Percentiles rank a stretch among this genome's conserved stretches.
phyloP scores from a whole-genome alignment of 495 filamentous ascomycete genomes.

The Zalerion maritima region DNA sequence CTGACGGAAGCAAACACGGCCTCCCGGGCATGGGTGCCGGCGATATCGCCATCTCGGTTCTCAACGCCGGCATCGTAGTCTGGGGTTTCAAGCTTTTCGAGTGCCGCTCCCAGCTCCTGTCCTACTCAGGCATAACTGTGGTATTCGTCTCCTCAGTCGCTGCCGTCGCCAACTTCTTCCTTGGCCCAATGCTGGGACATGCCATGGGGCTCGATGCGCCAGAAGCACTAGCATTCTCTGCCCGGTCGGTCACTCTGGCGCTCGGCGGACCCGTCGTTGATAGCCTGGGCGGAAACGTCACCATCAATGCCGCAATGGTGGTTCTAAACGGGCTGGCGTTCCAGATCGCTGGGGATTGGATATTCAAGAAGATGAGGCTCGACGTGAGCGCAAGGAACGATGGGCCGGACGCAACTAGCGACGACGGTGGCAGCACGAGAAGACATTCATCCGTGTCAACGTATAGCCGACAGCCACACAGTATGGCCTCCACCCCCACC shows the following conservation, averaged over 20 bases:
- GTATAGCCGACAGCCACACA: too few species aligned
- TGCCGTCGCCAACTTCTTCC: constrained; percentile 21
- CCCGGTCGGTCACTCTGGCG: constrained; percentile 29
- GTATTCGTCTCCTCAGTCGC: constrained; percentile 17
- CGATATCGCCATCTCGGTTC: constrained; percentile 24
- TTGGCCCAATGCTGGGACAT: constrained; percentile 20
- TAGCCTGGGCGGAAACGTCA: constrained; percentile 22
- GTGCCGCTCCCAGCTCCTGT: constrained; percentile 24
- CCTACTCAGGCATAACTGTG: constrained; percentile 21
- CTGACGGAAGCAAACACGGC: constrained; percentile 2
- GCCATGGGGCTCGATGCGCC: constrained; percentile 16
- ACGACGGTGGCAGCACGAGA: too few species aligned
- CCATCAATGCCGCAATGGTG: constrained; percentile 29
- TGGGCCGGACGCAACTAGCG: constrained; percentile 1
- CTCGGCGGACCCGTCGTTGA: constrained; percentile 19
- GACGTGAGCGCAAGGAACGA: constrained; percentile 7
- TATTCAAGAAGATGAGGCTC: constrained; percentile 18
- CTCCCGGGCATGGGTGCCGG: constrained; percentile 21
- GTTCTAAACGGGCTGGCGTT: constrained; percentile 30
- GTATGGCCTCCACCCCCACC: too few species aligned
- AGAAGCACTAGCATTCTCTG: constrained; percentile 26
- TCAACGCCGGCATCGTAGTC: constrained; percentile 29
- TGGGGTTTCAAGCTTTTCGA: constrained; percentile 35
- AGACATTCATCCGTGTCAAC: too few species aligned
- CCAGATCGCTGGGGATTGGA: constrained; percentile 26